Evolutionary conservation across 2,329 filamentous ascomycete genomes (phyloP), one percentile per base, ranked within the genome.

Genomic region (Penicillium sp.): DNA sequence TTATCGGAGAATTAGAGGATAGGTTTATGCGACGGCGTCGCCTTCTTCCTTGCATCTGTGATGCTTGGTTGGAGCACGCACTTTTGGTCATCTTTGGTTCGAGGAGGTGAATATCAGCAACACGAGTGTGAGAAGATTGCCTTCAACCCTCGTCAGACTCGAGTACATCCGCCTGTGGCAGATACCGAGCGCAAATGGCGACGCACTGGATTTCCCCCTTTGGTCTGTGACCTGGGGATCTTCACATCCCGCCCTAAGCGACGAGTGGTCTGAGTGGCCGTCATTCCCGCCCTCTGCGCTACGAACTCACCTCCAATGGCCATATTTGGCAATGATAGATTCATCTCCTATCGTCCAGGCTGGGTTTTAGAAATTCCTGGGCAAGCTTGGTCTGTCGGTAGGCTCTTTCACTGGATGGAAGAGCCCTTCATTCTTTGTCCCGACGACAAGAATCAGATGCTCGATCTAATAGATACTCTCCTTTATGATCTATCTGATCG

Each of bases 321-420:
- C 55, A 53, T 57, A 50, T 47, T 53, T 57, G 58, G 58, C 65
- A 42, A 43, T 63, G 53, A 61, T 82, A 81, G 81, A 79, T 58
- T 81, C 81, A 82, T 82, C 80, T 74, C 77, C 81, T 82, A 82
- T 77, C 69, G 75, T 80, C 77, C 75, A 74, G 75, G 79, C 78
- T 79, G 75, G 78, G 57, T 69, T 70, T 73, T 66, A 61, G 56
- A 57, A 55, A 49, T 66, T 68, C 72, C 74, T 72, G 73, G 72
- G 71, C 66, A 67, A 61, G 70, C 73, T 69, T 63, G 67, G 51
- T 55, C 58, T 60, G 60, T 62, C 55, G 54, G 65, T 57, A 53
- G 53, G 42, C 49, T 60, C 51, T 50, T 65, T 68, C 67, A 70
- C 71, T 66, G 73, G 68, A 54, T 70, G 67, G 64, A 60, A 47